A percentile compares a stretch with the other conserved stretches of the same genome.
Conservation (phyloP, 768 basidiomycete genomes). For the Coprinopsis cinerea region DNA sequence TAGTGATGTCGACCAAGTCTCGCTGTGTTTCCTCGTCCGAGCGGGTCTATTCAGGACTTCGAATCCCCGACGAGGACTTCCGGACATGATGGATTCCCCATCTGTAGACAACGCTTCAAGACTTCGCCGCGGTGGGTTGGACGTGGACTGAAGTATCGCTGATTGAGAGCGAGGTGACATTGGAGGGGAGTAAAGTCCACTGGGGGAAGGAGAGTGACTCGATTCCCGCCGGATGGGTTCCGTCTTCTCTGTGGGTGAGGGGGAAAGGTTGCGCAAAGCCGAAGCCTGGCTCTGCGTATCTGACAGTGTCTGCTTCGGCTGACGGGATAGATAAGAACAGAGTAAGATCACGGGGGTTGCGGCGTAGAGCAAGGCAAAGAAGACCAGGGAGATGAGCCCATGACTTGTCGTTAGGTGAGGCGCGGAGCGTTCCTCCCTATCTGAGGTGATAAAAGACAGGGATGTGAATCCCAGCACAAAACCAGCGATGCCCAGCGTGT, state of each 20-base stretch:
- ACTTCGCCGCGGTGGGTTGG: slow-evolving; percentile 39
- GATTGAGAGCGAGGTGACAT: slow-evolving; percentile 28
- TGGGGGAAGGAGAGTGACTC: slow-evolving; percentile 26
- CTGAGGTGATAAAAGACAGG: slow-evolving; percentile 28
- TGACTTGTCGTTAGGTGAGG: slow-evolving; percentile 52
- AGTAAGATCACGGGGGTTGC: slow-evolving; percentile 39
- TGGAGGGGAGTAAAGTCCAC: slow-evolving; percentile 36
- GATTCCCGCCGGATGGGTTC: slow-evolving; percentile 23
- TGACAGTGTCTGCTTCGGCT: background rate
- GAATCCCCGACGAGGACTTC: slow-evolving; percentile 35
- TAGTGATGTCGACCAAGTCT: slow-evolving; percentile 22
- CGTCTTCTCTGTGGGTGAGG: slow-evolving; percentile 26
- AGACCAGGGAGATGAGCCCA: slow-evolving; percentile 56
- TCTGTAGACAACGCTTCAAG: slow-evolving; percentile 41
- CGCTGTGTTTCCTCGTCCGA: slow-evolving; percentile 28
- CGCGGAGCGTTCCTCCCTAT: slow-evolving; percentile 16
- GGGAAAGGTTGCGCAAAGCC: slow-evolving; percentile 16
- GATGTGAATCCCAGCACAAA: slow-evolving; percentile 60
- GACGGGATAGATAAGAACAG: slow-evolving; percentile 10
- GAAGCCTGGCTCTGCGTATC: slow-evolving; percentile 13
- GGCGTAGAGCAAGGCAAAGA: slow-evolving; percentile 58
- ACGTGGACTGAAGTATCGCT: background rate
- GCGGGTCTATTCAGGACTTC: slow-evolving; percentile 48
- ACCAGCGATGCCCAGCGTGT: slow-evolving; percentile 58
- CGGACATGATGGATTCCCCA: slow-evolving; percentile 39